Conservation (phyloP, 2,329 filamentous ascomycete genomes). For the Aspergillus uvarum region DNA sequence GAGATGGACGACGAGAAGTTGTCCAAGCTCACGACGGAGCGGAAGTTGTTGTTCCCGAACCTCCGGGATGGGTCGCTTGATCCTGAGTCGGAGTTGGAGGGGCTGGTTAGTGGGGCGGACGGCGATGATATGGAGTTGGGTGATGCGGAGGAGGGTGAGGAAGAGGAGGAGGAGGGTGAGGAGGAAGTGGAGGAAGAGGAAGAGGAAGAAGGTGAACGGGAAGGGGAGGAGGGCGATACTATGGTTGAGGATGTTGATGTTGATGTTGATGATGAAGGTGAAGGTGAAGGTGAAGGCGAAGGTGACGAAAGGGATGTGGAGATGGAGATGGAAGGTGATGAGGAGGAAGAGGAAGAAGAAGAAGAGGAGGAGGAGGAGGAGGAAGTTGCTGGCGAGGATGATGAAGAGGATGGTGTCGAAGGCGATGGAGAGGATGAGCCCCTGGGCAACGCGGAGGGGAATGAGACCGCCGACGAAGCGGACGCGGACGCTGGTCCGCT, state of each 20-base stretch:
- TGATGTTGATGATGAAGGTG: slow-evolving; percentile 7
- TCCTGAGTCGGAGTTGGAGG: slow-evolving; percentile 26
- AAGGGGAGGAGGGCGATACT: slow-evolving; percentile 14
- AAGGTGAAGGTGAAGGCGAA: slow-evolving; percentile 17
- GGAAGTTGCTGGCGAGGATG: slow-evolving; percentile 17
- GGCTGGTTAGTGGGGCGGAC: slow-evolving; percentile 21
- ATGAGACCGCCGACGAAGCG: slow-evolving; percentile 11
- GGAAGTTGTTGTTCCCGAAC: slow-evolving; percentile 28
- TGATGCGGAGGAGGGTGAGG: slow-evolving; percentile 13
- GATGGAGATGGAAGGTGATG: slow-evolving; percentile 7
- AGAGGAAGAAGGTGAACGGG: slow-evolving; percentile 14
- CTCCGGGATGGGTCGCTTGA: slow-evolving; percentile 25
- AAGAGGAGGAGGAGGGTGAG: slow-evolving; percentile 14
- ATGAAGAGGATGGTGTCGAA: background rate
- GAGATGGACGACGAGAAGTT: slow-evolving; percentile 52
- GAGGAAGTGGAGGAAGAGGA: slow-evolving; percentile 13
- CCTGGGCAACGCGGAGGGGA: slow-evolving; percentile 12
- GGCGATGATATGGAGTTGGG: slow-evolving; percentile 18
- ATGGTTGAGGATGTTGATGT: too few species aligned
- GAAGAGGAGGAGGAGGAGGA: slow-evolving; percentile 14
- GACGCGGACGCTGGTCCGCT: background rate
- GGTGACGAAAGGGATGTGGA: slow-evolving; percentile 21
- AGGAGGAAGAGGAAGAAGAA: slow-evolving; percentile 8
- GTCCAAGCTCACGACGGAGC: slow-evolving; percentile 26
- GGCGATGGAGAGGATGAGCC: slow-evolving; percentile 13